Evolutionary conservation across 352 stramenopile species (phyloP).

Genomic region (Phytophthora crassamura): DNA sequence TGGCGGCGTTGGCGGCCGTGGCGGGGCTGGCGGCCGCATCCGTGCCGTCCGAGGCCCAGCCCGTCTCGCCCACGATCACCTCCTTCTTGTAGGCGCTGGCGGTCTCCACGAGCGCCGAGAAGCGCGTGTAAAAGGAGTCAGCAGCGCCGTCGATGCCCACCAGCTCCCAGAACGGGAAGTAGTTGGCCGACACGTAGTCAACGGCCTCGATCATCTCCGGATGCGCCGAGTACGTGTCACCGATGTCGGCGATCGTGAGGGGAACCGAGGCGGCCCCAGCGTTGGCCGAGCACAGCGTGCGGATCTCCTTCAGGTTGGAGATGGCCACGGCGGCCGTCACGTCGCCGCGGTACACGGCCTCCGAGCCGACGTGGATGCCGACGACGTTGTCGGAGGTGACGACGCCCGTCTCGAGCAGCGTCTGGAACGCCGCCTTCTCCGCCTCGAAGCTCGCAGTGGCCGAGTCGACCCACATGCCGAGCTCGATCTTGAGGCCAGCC

Average conservation of each 20-base stretch:
- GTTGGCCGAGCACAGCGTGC: conserved; percentile 42
- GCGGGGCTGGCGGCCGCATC: conserved; percentile 42
- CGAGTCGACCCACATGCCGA: conserved; percentile 64
- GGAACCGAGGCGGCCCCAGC: conserved; percentile 44
- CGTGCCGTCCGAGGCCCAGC: conserved; percentile 58
- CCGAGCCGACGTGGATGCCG: conserved; percentile 72
- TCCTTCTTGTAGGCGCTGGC: conserved; percentile 52
- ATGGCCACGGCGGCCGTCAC: conserved; percentile 51
- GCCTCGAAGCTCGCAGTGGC: conserved; percentile 41
- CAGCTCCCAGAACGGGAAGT: conserved; percentile 79
- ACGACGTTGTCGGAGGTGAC: conserved; percentile 50
- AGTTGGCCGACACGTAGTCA: conserved; percentile 68
- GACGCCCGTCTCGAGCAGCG: conserved; percentile 48
- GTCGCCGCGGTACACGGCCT: conserved; percentile 72
- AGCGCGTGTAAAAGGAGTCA: conserved; percentile 54
- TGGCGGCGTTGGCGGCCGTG: conserved; percentile 42
- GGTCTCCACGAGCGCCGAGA: conserved; percentile 41
- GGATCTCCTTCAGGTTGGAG: conserved; percentile 63
- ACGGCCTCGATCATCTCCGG: conserved; percentile 63
- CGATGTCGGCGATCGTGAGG: conserved; percentile 73
- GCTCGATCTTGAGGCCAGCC: conserved; percentile 54
- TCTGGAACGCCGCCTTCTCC: conserved; percentile 55
- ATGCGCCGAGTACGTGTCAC: conserved; percentile 56
- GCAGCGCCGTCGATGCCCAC: conserved; percentile 42
- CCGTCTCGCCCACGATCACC: conserved; percentile 75